phyloP scores from a whole-genome alignment of 768 basidiomycete species.

The Calocera cornea region DNA sequence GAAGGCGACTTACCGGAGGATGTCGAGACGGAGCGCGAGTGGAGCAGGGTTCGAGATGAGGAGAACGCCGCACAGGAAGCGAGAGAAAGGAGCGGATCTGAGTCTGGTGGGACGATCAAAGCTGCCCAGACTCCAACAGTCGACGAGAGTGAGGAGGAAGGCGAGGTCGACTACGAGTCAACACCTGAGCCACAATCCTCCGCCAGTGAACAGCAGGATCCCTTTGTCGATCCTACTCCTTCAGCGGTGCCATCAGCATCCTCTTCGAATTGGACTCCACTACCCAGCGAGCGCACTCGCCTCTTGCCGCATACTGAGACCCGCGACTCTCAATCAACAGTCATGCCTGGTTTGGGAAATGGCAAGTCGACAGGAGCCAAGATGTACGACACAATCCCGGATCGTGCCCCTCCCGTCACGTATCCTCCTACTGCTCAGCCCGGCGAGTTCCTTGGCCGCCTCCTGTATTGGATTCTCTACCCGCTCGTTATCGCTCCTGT shows the following conservation, averaged over 20 bases:
- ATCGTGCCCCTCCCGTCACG: slow-evolving; percentile 1
- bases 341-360: neutral
- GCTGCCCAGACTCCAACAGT: slow-evolving; percentile 7
- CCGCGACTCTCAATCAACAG: neutral
- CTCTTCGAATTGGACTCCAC: slow-evolving; percentile 1
- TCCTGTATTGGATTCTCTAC: slow-evolving; percentile 73
- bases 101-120: slow-evolving; percentile 7
- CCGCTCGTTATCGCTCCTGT: slow-evolving; percentile 70
- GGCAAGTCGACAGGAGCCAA: slow-evolving; percentile 22
- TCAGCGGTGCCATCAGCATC: neutral
- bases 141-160: slow-evolving; percentile 28
- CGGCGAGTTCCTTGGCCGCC: slow-evolving; percentile 48
- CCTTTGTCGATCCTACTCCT: neutral
- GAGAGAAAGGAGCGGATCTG: slow-evolving; percentile 1
- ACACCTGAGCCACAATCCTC: slow-evolving; percentile 23
- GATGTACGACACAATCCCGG: slow-evolving; percentile 52
- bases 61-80: neutral
- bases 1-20: slow-evolving; percentile 48
- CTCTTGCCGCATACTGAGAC: neutral
- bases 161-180: slow-evolving; percentile 21
- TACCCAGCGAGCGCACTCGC: neutral
- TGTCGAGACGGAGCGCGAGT: slow-evolving; percentile 16
- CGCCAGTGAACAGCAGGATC: slow-evolving; percentile 12
- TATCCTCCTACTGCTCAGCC: slow-evolving; percentile 9
- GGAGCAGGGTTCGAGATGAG: neutral